Evolutionary conservation across 208 protist genomes (phyloP).

Genomic region (Leishmania mexicana): DNA sequence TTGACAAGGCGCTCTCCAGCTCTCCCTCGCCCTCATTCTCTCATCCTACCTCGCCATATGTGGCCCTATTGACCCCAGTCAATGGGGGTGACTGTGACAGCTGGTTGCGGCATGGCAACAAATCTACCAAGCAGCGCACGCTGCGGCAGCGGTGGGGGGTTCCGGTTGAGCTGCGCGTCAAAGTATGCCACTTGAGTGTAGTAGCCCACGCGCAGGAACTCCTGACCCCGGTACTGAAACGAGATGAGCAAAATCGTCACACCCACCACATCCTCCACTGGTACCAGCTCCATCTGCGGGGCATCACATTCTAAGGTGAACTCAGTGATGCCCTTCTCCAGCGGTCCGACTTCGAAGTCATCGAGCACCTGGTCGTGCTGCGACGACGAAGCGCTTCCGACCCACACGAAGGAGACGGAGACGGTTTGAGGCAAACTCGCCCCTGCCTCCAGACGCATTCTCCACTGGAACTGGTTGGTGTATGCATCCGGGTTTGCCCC

Average conservation of each 20-base stretch:
- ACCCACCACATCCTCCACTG: constrained; percentile 92
- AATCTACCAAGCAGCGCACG: constrained; percentile 72
- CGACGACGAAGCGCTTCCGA: constrained; percentile 95
- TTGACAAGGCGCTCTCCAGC: not conserved
- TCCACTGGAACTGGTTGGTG: constrained; percentile 59
- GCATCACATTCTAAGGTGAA: constrained; percentile 95
- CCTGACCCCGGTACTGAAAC: constrained; percentile 94
- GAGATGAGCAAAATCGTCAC: constrained; percentile 97
- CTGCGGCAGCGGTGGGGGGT: constrained; percentile 50
- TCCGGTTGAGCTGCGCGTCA: constrained; percentile 66
- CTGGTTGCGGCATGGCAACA: constrained; percentile 86
- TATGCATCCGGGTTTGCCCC: constrained; percentile 80
- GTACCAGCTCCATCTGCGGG: constrained; percentile 92
- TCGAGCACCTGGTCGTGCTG: constrained; percentile 97
- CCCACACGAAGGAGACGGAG: constrained; percentile 97
- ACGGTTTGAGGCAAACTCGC: constrained; percentile 85
- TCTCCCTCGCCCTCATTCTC: not conserved
- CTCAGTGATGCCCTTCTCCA: constrained; percentile 93
- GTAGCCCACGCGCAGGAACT: constrained; percentile 98
- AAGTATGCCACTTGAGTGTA: constrained; percentile 97
- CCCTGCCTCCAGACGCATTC: constrained; percentile 74
- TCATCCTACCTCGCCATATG: not conserved
- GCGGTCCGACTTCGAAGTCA: constrained; percentile 95
- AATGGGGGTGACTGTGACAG: constrained; percentile 82
- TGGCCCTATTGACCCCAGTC: constrained; percentile 47